Percentiles rank a stretch among this genome's conserved stretches.
These are phyloP conservation scores for Albophoma yamanashiensis DNA, from an alignment of 2,329 filamentous ascomycete species.

Conservation along the genomic window DNA sequence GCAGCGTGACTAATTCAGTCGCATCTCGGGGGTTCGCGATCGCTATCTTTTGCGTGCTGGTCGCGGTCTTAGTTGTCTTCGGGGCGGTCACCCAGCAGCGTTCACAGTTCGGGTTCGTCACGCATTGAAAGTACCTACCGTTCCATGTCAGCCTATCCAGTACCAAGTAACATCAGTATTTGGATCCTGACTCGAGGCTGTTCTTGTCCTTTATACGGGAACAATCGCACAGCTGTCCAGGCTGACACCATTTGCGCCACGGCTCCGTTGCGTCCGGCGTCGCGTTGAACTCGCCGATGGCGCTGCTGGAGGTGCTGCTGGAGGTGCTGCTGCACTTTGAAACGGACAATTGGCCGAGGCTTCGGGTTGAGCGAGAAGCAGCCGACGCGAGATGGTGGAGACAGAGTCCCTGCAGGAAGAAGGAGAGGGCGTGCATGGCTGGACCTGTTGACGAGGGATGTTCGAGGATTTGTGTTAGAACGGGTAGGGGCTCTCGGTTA, in stretches of 20 bases:
- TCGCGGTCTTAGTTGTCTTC: not conserved
- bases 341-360: not conserved
- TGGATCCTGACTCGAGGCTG: constrained; percentile 14
- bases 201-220: constrained; percentile 14
- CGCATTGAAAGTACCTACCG: constrained; percentile 22
- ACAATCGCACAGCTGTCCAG: constrained; percentile 17
- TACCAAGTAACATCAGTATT: not conserved
- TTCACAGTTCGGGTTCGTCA: constrained; percentile 20
- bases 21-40: not conserved
- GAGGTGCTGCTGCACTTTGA: not conserved
- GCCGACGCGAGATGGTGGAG: not conserved
- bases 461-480: not conserved
- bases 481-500: not conserved
- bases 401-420: not conserved
- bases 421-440: not conserved
- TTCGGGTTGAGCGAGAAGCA: not conserved
- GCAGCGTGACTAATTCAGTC: too few relatives aligned
- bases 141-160: not conserved
- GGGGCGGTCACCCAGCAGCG: constrained; percentile 6
- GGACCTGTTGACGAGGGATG: not conserved
- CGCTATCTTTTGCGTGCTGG: not conserved
- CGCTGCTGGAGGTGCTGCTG: too few relatives aligned
- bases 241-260: constrained; percentile 5
- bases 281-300: not conserved
- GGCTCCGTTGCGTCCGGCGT: not conserved